Evolutionary conservation across 176 grass and related monocot genomes (phyloP), one percentile per base, ranked within the genome.

Genomic region (Raddia guianensis): DNA sequence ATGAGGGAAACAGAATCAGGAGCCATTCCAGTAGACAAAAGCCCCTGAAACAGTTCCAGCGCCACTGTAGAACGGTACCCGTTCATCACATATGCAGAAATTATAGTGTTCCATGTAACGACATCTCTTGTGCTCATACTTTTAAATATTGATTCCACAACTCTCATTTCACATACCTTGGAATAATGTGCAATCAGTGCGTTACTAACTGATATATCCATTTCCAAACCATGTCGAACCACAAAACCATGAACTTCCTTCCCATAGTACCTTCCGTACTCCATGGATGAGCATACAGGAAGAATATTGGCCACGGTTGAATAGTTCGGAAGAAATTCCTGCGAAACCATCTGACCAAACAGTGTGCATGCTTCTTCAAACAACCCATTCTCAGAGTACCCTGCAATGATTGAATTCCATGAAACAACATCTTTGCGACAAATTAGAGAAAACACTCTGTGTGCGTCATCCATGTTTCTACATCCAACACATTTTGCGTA

Each of bases 1-100:
- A 95, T 68, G 61, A 92, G 72, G 48, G 93, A 92, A 63, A 92
- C 78, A 47, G 87, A 90, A 80, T 95, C 89, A 42, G 93, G 87
- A 50, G 62, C 42, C 51, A 72, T 67, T 68, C 84, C 84, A 15
- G 33, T 64, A 13, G 75, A 67, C 15, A 90, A 65, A 51, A 95
- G 85, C 50, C 19, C 42, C 18, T 73, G 84, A 72, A 95, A 91
- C 53, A 85, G 77, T 37, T 57, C 81, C 55, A 91, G 3, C 34
- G 79, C 89, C 50, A 40, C 37, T 40, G 21, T 85, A 44, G 81
- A 58, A 70, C 79, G 70, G 21, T 51, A 80, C 42, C 87, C 81
- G n/a, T 89, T 90, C 73, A 82, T 83, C 35, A 80, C 87, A 80
- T 87, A 87, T 46, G 89, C 89, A 12, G 89, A 77, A 59, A 95